Base-by-base conservation (phyloP, 352 stramenopile species). In the Phytophthora hibernalis region DNA sequence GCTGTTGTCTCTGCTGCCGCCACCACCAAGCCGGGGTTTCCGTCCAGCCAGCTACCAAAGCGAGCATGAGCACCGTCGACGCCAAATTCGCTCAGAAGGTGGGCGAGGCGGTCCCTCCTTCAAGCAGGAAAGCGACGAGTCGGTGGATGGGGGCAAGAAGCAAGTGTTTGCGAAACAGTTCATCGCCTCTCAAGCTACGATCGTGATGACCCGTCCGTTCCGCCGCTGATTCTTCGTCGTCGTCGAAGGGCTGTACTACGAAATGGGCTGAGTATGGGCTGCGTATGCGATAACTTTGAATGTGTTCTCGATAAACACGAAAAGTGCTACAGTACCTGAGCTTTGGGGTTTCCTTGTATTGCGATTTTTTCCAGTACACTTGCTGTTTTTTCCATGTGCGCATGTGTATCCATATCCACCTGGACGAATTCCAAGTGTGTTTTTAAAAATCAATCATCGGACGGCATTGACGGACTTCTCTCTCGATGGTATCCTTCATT, bases 61-160 rank as follows among this genome's bases (percentile, higher is more conserved):
- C 44, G 30, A 49, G 1, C 15, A 43, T 15, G 37, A 43, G 37
- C 15, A 5, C 1, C 15, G 22, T 6, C 6, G 28, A 50, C 24
- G 40, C 42, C 50, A 67, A 67, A 50, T 44, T 61, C 21, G 50
- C 20, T 15, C 40, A 61, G 22, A 67, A 67, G 50, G 42, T 50
- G 52, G 28, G 42, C 37, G 38, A 31, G 13, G 22, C 18, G 55
- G 18, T 16, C 21, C 13, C 18, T 21, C 21, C 9, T 49, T 21
- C 9, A 67, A 67, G 31, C 42, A 61, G 44, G 24, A 54, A 5
- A 55, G 12, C 15, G 31, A 55, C 13, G 55, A 11, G 13, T 60
- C 30, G 18, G 33, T 16, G 16, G 43, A 56, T 13, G 31, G 40
- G 12, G 50, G 38, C 42, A 56, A 31, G 33, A 68, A 61, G 16